Percentiles rank a stretch among this genome's conserved stretches.
These are phyloP conservation scores for Celoporthe dispersa DNA, from an alignment of 2,329 filamentous ascomycete species.

Conservation along the genomic window DNA sequence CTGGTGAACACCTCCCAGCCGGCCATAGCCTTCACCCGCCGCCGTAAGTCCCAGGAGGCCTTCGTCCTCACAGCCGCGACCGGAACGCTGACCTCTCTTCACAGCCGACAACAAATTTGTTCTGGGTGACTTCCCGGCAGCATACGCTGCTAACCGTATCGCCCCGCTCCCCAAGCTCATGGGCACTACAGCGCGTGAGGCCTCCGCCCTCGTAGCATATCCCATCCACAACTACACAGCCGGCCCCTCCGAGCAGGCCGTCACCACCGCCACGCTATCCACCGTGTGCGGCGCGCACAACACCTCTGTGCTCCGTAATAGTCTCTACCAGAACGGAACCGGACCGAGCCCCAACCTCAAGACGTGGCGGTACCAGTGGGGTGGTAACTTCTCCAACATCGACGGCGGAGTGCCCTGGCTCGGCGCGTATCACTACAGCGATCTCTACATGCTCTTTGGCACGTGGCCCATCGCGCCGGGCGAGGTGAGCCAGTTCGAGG, in stretches of 20 bases:
- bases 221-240: slow-evolving; percentile 17
- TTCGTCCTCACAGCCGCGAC: background rate
- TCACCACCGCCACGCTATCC: slow-evolving; percentile 7
- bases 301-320: slow-evolving; percentile 22
- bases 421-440: slow-evolving; percentile 26
- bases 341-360: slow-evolving; percentile 8
- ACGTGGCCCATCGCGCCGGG: slow-evolving; percentile 18
- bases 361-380: slow-evolving; percentile 27
- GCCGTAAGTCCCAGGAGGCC: slow-evolving; percentile 29
- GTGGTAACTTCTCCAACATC: slow-evolving; percentile 27
- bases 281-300: slow-evolving; percentile 17
- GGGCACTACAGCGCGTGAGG: slow-evolving; percentile 23
- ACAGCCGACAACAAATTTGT: slow-evolving; percentile 36
- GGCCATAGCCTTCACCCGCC: slow-evolving; percentile 15
- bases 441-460: slow-evolving; percentile 24
- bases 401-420: slow-evolving; percentile 20
- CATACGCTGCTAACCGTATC: slow-evolving; percentile 27
- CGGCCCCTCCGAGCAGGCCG: slow-evolving; percentile 18
- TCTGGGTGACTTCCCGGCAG: slow-evolving; percentile 36
- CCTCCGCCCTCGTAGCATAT: slow-evolving; percentile 16
- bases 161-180: slow-evolving; percentile 19
- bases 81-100: background rate
- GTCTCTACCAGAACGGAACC: slow-evolving; percentile 11
- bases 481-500: slow-evolving; percentile 18
- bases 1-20: slow-evolving; percentile 17